Base-by-base conservation (phyloP, 148 eudicot genomes). In the Camellia sinensis region DNA sequence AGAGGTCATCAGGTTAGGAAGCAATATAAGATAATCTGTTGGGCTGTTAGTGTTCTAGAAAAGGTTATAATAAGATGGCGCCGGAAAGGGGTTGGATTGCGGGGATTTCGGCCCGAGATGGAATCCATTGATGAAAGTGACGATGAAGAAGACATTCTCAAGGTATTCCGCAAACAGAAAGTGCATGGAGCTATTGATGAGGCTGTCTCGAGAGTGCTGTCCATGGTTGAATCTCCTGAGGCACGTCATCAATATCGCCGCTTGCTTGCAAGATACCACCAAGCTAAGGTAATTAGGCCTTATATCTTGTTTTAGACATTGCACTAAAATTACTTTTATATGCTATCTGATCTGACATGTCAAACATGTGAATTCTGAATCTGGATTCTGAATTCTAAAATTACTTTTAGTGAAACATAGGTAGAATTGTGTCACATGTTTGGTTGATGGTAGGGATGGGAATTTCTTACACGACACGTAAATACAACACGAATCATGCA, bases 1-100 rank as follows among this genome's bases (percentile, higher is more conserved):
- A 89, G 99, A 88, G 99, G 99, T 60, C 89, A 96, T 79, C 97
- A 88, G 80, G 95, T 89, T 19, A 89, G 98, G 84, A 96, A 92
- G 84, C 84, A 90, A 72, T 96, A 92, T 75, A 85, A 84, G 87
- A 91, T 92, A 21, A 82, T 89, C 43, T 90, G 98, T 82, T 96
- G 97, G 99, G 98, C 97, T 37, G 97, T 91, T 46, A 88, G 99
- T 57, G 77, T 96, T 62, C 73, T 92, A 67, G 99, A 96, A 82
- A 96, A 93, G 83, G 94, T 86, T 66, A 85, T 96, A 46, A 85
- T 96, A 53, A 89, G 99, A 73, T 96, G 99, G 99, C 97, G 94
- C 18, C 88, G 99, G 18, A 89, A 85, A 81, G 93, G 97, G 67
- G 89, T 85, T 79, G 99, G 99, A 44, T 80, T 95, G 81, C 91